These are phyloP conservation scores for Rhizopogon salebrosus DNA, from an alignment of 768 basidiomycete species.

Conservation along the genomic window DNA sequence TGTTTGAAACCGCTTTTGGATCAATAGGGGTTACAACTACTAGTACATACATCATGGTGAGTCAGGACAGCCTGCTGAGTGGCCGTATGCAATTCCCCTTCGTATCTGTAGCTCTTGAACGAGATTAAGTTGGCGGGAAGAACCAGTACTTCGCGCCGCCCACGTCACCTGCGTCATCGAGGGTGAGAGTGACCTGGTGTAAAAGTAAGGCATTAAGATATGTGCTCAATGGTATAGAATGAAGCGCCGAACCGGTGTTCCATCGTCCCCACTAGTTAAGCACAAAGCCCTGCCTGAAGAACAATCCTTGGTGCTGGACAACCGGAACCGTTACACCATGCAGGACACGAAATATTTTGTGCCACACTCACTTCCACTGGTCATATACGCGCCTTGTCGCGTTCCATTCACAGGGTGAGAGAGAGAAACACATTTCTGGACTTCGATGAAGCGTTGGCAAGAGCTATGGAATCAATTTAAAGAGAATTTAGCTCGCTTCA, in stretches of 20 bases:
- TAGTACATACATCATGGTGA: too few relatives aligned
- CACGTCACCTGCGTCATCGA: not conserved
- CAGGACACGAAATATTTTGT: not conserved
- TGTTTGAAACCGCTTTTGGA: too few relatives aligned
- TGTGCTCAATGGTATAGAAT: too few relatives aligned
- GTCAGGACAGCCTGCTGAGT: too few relatives aligned
- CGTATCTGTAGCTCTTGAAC: too few relatives aligned
- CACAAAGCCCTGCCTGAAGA: not conserved
- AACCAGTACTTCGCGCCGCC: not conserved
- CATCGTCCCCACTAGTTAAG: not conserved
- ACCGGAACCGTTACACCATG: not conserved
- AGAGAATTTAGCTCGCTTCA: not conserved
- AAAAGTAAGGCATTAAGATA: not conserved
- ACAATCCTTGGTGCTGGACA: not conserved
- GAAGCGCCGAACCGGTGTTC: not conserved
- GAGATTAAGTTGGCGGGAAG: too few relatives aligned
- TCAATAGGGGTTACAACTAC: too few relatives aligned
- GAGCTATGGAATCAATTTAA: not conserved
- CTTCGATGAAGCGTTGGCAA: not conserved
- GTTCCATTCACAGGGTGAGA: not conserved
- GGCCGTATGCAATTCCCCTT: too few relatives aligned
- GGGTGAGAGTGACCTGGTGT: not conserved
- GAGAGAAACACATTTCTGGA: not conserved
- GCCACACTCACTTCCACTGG: not conserved
- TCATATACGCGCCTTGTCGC: not conserved